Percentiles rank a stretch among this genome's conserved stretches.
Evolutionary conservation across 2,329 filamentous ascomycete genomes (phyloP).

Genomic region (Karstenula rhodostoma): DNA sequence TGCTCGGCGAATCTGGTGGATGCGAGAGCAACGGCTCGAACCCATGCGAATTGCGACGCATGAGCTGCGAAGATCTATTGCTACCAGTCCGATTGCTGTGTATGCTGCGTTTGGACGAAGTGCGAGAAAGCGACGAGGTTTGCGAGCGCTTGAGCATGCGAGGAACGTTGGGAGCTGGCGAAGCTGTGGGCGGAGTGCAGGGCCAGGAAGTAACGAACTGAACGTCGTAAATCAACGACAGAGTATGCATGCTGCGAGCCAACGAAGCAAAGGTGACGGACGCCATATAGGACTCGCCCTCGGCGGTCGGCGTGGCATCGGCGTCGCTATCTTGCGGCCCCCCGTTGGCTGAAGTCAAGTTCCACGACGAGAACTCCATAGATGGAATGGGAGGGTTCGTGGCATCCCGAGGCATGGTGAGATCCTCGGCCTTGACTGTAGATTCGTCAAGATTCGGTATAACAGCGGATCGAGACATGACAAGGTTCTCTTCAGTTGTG

Average conservation of each 20-base stretch:
- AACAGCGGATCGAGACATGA: slow-evolving; percentile 47
- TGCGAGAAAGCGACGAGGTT: slow-evolving; percentile 36
- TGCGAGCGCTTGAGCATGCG: slow-evolving; percentile 35
- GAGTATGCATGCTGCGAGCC: slow-evolving; percentile 23
- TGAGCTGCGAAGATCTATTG: slow-evolving; percentile 19
- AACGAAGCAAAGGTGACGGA: slow-evolving; percentile 46
- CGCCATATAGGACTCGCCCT: slow-evolving; percentile 36
- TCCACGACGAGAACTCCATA: slow-evolving; percentile 38
- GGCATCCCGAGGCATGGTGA: slow-evolving; percentile 49
- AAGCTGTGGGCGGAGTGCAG: slow-evolving; percentile 55
- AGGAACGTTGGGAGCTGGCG: slow-evolving; percentile 29
- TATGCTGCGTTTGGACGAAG: slow-evolving; percentile 43
- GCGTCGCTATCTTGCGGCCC: slow-evolving; percentile 36
- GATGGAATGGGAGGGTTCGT: slow-evolving; percentile 24
- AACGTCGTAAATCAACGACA: slow-evolving; percentile 59
- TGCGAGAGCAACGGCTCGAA: slow-evolving; percentile 47
- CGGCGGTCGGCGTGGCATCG: slow-evolving; percentile 20
- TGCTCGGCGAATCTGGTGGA: slow-evolving; percentile 39
- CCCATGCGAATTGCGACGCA: slow-evolving; percentile 44
- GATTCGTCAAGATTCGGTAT: slow-evolving; percentile 33
- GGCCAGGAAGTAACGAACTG: slow-evolving; percentile 64
- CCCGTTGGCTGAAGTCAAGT: slow-evolving; percentile 31
- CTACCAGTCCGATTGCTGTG: slow-evolving; percentile 24
- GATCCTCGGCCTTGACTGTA: slow-evolving; percentile 43
- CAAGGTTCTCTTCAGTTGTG: slow-evolving; percentile 32